A percentile compares a stretch with the other conserved stretches of the same genome.
Conservation (phyloP, 2,329 filamentous ascomycete species). For the Cercospora janseana region DNA sequence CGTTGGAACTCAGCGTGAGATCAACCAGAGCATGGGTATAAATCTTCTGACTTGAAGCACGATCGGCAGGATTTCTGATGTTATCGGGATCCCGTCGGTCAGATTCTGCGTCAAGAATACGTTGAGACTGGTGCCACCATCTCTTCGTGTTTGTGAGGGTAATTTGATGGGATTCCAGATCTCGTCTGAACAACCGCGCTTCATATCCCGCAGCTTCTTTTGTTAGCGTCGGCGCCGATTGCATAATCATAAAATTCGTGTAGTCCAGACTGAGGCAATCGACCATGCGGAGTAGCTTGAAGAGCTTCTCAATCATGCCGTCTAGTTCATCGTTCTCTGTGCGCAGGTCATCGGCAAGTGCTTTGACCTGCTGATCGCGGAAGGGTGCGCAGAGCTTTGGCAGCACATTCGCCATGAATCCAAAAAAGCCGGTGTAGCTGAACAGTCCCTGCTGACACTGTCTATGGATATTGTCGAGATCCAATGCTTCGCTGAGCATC, state of each 20-base stretch:
- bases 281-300: conserved; percentile 71
- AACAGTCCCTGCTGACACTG: conserved; percentile 71
- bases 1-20: conserved; percentile 66
- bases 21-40: conserved; percentile 75
- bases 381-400: conserved; percentile 79
- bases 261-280: conserved; percentile 78
- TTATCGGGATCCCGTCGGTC: conserved; percentile 68
- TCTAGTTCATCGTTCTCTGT: conserved; percentile 47
- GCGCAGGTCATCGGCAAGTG: conserved; percentile 58
- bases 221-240: conserved; percentile 68
- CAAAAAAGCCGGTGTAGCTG: conserved; percentile 77
- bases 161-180: conserved; percentile 57
- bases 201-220: conserved; percentile 72
- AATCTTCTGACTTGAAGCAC: conserved; percentile 66
- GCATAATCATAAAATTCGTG: conserved; percentile 74
- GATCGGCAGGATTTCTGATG: conserved; percentile 60
- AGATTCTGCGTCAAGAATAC: conserved; percentile 64
- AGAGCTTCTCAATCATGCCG: conserved; percentile 71
- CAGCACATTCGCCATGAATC: conserved; percentile 70
- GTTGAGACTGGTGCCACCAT: conserved; percentile 65
- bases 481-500: conserved; percentile 71
- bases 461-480: conserved; percentile 66
- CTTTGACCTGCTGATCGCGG: conserved; percentile 72
- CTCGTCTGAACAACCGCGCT: conserved; percentile 66
- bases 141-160: conserved; percentile 60